Evolutionary conservation across 192 early-diverging fungal species (phyloP), one percentile per base, ranked within the genome.

Genomic region (Obelidium mucronatum): DNA sequence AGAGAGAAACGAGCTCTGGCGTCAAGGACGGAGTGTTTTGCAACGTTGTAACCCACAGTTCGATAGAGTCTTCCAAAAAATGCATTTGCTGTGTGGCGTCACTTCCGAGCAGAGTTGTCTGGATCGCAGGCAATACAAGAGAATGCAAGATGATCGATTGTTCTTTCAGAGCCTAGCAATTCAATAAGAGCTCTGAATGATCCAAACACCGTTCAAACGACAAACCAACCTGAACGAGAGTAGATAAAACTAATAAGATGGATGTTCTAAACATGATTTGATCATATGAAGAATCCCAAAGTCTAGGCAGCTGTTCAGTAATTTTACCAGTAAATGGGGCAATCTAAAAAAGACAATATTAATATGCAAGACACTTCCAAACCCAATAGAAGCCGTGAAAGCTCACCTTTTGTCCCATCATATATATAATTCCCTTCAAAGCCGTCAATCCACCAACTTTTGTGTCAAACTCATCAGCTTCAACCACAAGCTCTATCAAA

Each of bases 61-160:
- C 94, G n/a, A 97, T 83, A 1, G 90, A 93, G 69, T 98, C 96
- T 72, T 97, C 96, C 31, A 96, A 84, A 66, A 98, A 68, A 62
- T 95, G 70, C 34, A 36, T 37, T 28, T 39, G 44, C 8, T 70
- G 28, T 34, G 22, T 76, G 80, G 79, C 58, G 86, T 88, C 44
- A 85, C 79, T 48, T 76, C 84, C 0, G 88, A 84, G 61, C 94
- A 94, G 79, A 80, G 94, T 94, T 65, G 93, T 86, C 30, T 86
- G 81, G 36, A 98, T 82, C 59, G 97, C 82, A 0, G 94, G 93
- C 66, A 92, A 80, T 5, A 96, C 85, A 75, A 95, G 84, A 1
- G 78, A 82, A 75, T 96, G 92, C 5, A 96, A 78, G 39, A 89
- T 86, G 30, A 83, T 79, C 1, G 94, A 94, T 40, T 93, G 88